Conservation (phyloP, 2,329 filamentous ascomycete species). For the Cladosporium sp. region DNA sequence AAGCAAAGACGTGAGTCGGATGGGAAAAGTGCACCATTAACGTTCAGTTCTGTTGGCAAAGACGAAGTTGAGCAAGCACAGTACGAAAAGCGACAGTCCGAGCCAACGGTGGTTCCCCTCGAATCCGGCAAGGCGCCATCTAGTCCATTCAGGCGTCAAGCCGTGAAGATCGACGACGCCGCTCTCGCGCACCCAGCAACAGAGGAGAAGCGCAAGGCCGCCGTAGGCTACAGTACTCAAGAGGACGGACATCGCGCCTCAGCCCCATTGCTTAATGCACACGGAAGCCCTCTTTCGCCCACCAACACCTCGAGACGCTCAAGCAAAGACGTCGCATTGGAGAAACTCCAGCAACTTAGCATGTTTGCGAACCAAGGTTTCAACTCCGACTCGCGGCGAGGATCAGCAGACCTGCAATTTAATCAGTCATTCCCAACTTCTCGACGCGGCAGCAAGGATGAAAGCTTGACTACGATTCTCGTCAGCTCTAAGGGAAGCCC, state of each 20-base stretch:
- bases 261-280: conserved; percentile 26
- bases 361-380: conserved; percentile 32
- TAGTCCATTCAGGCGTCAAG: conserved; percentile 25
- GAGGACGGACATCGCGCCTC: conserved; percentile 30
- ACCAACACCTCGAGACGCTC: conserved; percentile 34
- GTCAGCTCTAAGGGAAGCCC: conserved; percentile 34
- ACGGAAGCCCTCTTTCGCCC: conserved; percentile 26
- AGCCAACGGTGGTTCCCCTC: conserved; percentile 28
- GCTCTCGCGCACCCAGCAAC: conserved; percentile 27
- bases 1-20: conserved; percentile 48
- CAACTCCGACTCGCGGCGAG: conserved; percentile 32
- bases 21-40: conserved; percentile 33
- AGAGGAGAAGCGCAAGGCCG: conserved; percentile 29
- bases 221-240: conserved; percentile 22
- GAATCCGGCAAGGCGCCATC: conserved; percentile 26
- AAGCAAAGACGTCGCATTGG: conserved; percentile 40
- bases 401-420: conserved; percentile 37
- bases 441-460: conserved; percentile 37
- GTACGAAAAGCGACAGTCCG: conserved; percentile 32
- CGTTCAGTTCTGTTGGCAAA: conserved; percentile 33
- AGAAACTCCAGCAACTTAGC: conserved; percentile 35
- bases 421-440: conserved; percentile 36
- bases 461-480: conserved; percentile 38
- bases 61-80: conserved; percentile 35
- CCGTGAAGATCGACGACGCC: conserved; percentile 20